Evolutionary conservation across 768 basidiomycete species (phyloP).

Genomic region (Pholiota molesta): DNA sequence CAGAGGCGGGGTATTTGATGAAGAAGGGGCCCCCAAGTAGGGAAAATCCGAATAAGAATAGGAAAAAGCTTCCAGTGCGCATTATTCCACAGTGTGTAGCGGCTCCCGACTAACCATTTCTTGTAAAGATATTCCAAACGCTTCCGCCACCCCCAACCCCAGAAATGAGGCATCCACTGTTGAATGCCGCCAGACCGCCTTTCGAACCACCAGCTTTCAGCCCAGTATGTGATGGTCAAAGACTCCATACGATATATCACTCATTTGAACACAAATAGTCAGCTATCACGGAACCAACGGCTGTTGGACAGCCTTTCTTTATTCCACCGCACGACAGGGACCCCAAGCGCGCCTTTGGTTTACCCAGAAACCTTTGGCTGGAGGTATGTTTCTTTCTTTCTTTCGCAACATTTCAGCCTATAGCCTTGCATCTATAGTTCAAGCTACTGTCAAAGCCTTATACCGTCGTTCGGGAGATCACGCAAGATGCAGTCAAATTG

Average conservation of each 20-base stretch:
- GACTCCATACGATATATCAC: neutral
- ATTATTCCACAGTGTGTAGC: neutral
- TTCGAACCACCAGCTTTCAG: constrained; percentile 13
- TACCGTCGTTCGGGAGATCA: constrained; percentile 71
- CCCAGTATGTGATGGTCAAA: constrained; percentile 12
- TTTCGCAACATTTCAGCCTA: neutral
- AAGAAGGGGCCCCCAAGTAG: constrained; percentile 7
- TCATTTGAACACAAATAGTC: constrained; percentile 11
- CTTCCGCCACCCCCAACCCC: constrained; percentile 8
- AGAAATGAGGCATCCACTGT: constrained; percentile 2
- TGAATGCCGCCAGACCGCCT: constrained; percentile 5
- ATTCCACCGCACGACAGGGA: constrained; percentile 49
- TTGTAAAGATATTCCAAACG: constrained; percentile 11
- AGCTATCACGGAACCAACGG: constrained; percentile 29
- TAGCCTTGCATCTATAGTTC: neutral
- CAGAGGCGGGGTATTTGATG: constrained; percentile 21
- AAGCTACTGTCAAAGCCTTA: constrained; percentile 65
- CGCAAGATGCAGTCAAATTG: constrained; percentile 53
- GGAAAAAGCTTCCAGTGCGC: constrained; percentile 16
- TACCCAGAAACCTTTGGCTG: constrained; percentile 68
- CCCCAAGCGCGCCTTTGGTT: constrained; percentile 66
- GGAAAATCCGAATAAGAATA: constrained; percentile 10
- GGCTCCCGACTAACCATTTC: neutral
- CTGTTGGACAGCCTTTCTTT: constrained; percentile 48
- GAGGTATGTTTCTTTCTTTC: constrained; percentile 53